Evolutionary conservation across 305 asterid species (phyloP), one percentile per base, ranked within the genome.

Genomic region (Solanum hybrid): DNA sequence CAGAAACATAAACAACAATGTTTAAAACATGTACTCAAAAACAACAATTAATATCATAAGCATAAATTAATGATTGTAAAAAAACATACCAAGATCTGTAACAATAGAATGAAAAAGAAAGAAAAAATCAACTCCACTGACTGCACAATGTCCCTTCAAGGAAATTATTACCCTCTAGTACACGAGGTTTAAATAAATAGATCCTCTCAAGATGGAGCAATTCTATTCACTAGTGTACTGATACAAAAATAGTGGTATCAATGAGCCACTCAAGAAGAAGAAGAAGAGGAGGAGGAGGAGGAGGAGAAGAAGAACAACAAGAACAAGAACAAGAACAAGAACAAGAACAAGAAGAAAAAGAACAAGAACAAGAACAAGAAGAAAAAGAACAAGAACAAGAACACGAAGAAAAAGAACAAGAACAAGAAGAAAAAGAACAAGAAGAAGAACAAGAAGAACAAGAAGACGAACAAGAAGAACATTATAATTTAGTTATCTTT

Each of bases 211-310:
- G 64, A 46, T 0, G 7, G 64, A 46, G 22, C 1, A 46, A 46
- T 46, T 46, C 1, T 46, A 46, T 46, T 46, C 64, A 14, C 64
- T 46, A 46, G 22, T 46, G 22, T 46, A 46, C 16, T 46, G 64
- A 5, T 2, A 46, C 22, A 46, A 46, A 46, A 46, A 46, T 46
- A 46, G 3, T 46, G 64, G 22, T 14, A 1, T 46, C 64, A 14
- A 46, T 46, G 64, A 14, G 22, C 3, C 22, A 46, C 64, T 46
- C 64, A 46, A 46, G 61, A 2, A 46, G 61, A 2, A 13, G 40
- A 0, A 37, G 51, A 0, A 42, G 6, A 0, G 4, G 57, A 12
- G 51, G 1, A 40, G 51, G 0, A 46, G 22, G 0, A 46, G 22
- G 3, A 37, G 11, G 2, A 37, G 40, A 2, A 37, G 40, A 8